These are phyloP conservation scores for Sporothrix brunneoviolacea DNA, from an alignment of 2,329 filamentous ascomycete species.

Conservation along the genomic window DNA sequence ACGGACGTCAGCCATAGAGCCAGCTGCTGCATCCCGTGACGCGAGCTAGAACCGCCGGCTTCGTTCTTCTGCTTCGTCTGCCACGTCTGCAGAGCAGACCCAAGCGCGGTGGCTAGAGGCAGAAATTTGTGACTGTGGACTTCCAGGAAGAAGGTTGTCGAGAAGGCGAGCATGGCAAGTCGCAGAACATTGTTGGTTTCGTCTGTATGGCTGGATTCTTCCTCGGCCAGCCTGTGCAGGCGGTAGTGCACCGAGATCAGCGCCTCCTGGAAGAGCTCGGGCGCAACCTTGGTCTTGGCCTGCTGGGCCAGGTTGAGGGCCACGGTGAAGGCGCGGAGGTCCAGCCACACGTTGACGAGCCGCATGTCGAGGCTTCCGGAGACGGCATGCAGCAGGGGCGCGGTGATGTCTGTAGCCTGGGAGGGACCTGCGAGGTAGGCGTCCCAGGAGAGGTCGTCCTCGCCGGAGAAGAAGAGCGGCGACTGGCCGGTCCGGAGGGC, in stretches of 20 bases:
- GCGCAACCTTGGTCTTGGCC: background rate
- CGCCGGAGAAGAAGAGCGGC: background rate
- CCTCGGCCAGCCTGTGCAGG: background rate
- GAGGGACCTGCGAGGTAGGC: no score
- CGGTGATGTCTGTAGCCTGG: no score
- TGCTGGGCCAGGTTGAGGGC: background rate
- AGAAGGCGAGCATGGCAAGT: background rate
- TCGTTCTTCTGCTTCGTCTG: background rate
- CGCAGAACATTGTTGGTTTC: background rate
- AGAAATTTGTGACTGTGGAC: background rate
- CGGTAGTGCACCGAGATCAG: slow-evolving; percentile 1
- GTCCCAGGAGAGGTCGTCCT: no score
- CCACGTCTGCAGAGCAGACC: background rate
- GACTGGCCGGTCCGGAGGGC: background rate
- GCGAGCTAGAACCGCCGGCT: background rate
- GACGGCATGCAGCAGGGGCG: no score
- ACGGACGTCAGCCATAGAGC: background rate
- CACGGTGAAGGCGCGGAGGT: background rate
- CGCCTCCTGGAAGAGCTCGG: background rate
- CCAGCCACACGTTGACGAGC: background rate
- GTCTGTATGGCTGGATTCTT: no score
- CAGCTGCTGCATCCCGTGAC: background rate
- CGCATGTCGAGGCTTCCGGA: no score
- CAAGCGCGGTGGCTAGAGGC: background rate
- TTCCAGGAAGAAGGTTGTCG: background rate